Percentiles rank a stretch among this genome's conserved stretches.
Evolutionary conservation across 805 yeast species (phyloP).

Genomic region (Blastobotrys robertii): DNA sequence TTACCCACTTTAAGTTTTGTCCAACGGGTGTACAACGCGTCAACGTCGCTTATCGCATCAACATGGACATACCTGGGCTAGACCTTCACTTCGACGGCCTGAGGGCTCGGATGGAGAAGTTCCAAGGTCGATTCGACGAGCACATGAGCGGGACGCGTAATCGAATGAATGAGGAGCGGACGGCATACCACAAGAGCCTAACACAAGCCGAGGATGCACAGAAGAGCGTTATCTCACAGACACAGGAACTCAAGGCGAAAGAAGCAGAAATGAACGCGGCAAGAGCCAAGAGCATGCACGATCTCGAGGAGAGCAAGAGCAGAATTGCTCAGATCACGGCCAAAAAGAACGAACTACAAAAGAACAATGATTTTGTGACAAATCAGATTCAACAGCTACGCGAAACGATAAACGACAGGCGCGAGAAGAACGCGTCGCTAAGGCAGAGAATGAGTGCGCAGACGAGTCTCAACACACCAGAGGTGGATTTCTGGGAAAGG

Average conservation of each 20-base stretch:
- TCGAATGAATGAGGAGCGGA: slow-evolving; percentile 14
- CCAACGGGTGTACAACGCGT: too few species aligned
- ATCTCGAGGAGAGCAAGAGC: slow-evolving; percentile 18
- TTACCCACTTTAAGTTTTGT: not conserved
- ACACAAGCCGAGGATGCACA: slow-evolving; percentile 15
- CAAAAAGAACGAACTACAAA: slow-evolving; percentile 18
- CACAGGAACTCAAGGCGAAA: slow-evolving; percentile 17
- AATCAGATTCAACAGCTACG: slow-evolving; percentile 28
- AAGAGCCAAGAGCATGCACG: slow-evolving; percentile 18
- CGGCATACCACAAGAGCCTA: slow-evolving; percentile 13
- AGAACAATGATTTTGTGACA: slow-evolving; percentile 14
- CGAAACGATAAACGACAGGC: slow-evolving; percentile 23
- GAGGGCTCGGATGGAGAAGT: slow-evolving; percentile 30
- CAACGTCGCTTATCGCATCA: not conserved
- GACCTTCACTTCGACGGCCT: slow-evolving; percentile 27
- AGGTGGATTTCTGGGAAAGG: slow-evolving; percentile 41
- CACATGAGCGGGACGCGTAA: slow-evolving; percentile 28
- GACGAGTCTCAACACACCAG: slow-evolving; percentile 40
- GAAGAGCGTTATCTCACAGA: slow-evolving; percentile 25
- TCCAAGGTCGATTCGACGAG: slow-evolving; percentile 31
- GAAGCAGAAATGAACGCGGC: slow-evolving; percentile 15
- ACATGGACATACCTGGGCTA: slow-evolving; percentile 16
- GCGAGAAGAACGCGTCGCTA: slow-evolving; percentile 27
- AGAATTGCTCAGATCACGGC: slow-evolving; percentile 19
- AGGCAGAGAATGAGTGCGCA: slow-evolving; percentile 32